phyloP scores from a whole-genome alignment of 163 green algal species.

The Picocystis sp. region DNA sequence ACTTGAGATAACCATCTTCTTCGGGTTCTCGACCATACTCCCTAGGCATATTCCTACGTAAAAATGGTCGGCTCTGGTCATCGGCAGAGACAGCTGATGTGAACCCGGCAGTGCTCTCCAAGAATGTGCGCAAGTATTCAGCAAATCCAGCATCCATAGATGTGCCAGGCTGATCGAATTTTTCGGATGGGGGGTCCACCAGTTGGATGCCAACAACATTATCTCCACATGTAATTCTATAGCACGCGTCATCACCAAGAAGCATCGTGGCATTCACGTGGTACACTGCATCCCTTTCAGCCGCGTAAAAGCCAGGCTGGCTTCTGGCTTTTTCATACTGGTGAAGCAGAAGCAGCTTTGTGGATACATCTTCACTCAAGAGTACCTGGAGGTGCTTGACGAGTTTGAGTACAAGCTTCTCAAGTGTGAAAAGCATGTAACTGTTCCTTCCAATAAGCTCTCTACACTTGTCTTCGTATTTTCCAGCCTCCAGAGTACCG shows the following conservation, averaged over 20 bases:
- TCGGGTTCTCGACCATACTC: neutral
- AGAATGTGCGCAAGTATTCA: constrained; percentile 20
- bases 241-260: constrained; percentile 47
- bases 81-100: neutral
- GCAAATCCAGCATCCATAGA: constrained; percentile 23
- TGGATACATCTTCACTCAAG: constrained; percentile 36
- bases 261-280: constrained; percentile 54
- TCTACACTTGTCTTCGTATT: constrained; percentile 81
- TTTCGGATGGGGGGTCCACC: constrained; percentile 35
- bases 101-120: constrained; percentile 7
- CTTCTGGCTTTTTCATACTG: constrained; percentile 59
- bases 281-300: constrained; percentile 1
- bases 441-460: constrained; percentile 29
- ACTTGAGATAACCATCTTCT: neutral
- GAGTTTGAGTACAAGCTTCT: constrained; percentile 93
- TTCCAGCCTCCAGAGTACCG: constrained; percentile 50
- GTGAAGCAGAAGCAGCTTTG: constrained; percentile 59
- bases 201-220: constrained; percentile 37
- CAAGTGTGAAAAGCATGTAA: constrained; percentile 82
- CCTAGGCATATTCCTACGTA: neutral
- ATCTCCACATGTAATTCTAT: constrained; percentile 5
- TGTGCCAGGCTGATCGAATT: constrained; percentile 35
- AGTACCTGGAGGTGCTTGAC: constrained; percentile 41
- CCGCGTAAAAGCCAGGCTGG: constrained; percentile 3
- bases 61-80: neutral